A percentile compares a stretch with the other conserved stretches of the same genome.
phyloP scores from a whole-genome alignment of 129 eudicot genomes.

The Helichrysum umbraculigerum region DNA sequence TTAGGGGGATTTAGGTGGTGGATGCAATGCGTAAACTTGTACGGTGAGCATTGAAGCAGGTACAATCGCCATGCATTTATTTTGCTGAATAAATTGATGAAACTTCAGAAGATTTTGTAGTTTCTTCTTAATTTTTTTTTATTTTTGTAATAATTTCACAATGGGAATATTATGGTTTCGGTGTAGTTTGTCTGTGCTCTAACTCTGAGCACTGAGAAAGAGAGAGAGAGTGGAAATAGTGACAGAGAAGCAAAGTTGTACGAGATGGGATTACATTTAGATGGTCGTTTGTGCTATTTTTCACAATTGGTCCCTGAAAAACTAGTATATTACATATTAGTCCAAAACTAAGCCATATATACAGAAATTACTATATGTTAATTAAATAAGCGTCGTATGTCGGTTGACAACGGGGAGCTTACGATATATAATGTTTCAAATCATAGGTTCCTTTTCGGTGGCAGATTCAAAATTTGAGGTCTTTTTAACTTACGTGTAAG shows the following conservation, averaged over 20 bases:
- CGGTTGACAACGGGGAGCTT: too few relatives aligned
- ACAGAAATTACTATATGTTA: too few relatives aligned
- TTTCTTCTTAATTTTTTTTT: neutral
- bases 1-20: constrained; percentile 1
- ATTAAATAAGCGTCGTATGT: too few relatives aligned
- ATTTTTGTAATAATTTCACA: too few relatives aligned
- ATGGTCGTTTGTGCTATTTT: neutral
- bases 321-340: neutral
- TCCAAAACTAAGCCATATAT: neutral
- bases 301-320: neutral
- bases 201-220: neutral
- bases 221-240: constrained; percentile 18
- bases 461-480: too few relatives aligned
- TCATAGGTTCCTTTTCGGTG: too few relatives aligned
- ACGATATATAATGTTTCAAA: too few relatives aligned
- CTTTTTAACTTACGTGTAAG: too few relatives aligned
- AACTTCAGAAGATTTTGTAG: neutral
- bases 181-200: constrained; percentile 27
- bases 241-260: constrained; percentile 34
- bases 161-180: neutral
- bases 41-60: constrained; percentile 21
- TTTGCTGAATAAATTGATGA: constrained; percentile 9
- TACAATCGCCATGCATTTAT: constrained; percentile 21
- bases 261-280: neutral
- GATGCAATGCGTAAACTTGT: constrained; percentile 28